Evolutionary conservation across 2,329 filamentous ascomycete species (phyloP), one percentile per base, ranked within the genome.

Genomic region (Trichoderma brevicompactum): DNA sequence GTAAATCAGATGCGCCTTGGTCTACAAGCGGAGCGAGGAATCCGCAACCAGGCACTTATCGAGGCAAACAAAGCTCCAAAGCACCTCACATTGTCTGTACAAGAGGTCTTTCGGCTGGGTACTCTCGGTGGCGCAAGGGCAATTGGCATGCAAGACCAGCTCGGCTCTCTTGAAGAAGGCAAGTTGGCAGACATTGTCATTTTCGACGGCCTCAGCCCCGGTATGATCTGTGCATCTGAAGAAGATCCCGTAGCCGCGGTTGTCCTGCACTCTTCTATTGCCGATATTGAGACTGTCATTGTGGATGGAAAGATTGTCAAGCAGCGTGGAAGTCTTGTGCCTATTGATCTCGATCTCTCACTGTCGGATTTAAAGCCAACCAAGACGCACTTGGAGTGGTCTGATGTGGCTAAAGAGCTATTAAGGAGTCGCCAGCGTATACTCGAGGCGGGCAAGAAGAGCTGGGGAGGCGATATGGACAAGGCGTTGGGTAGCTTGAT

Each of bases 241-340:
- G 34, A 68, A 17, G 83, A 86, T 66, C 82, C 83, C 1, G 77
- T 87, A 3, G 82, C 82, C 0, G 84, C 84, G 0, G 76, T 86
- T 5, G 78, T 86, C 9, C 72, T 86, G 55, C 83, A 86, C 65
- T 78, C 82, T 1, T 80, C 77, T 59, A 78, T 82, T 3, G 81
- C 80, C 0, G 83, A 86, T 65, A 74, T 86, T 38, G 74, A 79
- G 66, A 74, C 80, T 59, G 83, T 85, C 1, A 62, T 85, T 10
- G 79, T 85, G 1, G 78, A 80, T 63, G 83, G 83, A 1, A 70
- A 75, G 65, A 83, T 80, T 58, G 69, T 71, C 59, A 86, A 85
- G 76, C 73, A 76, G 17, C 75, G 80, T 17, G 74, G 79, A 2
- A 76, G 70, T 70, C 70, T 81, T 15, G 36, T 54, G 44, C 64